Conservation (phyloP, 176 grass and related monocot species). For the Eleusine coracana region DNA sequence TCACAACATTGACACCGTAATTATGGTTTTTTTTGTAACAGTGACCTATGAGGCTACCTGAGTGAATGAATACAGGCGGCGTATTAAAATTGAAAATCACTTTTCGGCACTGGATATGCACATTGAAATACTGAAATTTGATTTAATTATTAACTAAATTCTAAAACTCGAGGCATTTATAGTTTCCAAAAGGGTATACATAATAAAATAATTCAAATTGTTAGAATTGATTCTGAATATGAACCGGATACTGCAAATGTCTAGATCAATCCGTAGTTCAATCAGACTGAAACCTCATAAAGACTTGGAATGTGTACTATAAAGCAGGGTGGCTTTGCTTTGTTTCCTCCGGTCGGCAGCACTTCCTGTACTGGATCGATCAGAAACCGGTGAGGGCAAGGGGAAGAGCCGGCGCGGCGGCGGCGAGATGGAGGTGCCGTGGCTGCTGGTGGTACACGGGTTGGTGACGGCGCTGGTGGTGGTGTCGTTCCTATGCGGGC, state of each 20-base stretch:
- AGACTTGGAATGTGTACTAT: not conserved
- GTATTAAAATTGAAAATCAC: too few species aligned
- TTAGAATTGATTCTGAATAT: not conserved
- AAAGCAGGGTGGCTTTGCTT: not conserved
- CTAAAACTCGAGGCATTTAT: too few species aligned
- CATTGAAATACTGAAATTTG: too few species aligned
- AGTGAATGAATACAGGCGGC: too few species aligned
- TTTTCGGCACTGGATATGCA: too few species aligned
- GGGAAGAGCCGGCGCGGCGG: not conserved
- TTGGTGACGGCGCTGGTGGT: conserved; percentile 79
- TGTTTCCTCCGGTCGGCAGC: conserved; percentile 14
- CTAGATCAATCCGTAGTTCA: not conserved
- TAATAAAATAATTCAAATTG: too few species aligned
- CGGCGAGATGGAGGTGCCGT: conserved; percentile 65
- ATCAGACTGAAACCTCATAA: not conserved
- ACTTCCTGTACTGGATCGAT: conserved; percentile 26
- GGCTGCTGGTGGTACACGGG: conserved; percentile 85
- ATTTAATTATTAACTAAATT: too few species aligned
- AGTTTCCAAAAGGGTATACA: too few species aligned
- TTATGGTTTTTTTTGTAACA: too few species aligned
- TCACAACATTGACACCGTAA: too few species aligned
- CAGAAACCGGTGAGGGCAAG: not conserved
- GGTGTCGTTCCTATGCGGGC: conserved; percentile 92
- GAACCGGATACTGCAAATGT: not conserved
- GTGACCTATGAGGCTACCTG: too few species aligned